Conservation (phyloP, 768 basidiomycete species). For the Gelatoporia subvermispora region DNA sequence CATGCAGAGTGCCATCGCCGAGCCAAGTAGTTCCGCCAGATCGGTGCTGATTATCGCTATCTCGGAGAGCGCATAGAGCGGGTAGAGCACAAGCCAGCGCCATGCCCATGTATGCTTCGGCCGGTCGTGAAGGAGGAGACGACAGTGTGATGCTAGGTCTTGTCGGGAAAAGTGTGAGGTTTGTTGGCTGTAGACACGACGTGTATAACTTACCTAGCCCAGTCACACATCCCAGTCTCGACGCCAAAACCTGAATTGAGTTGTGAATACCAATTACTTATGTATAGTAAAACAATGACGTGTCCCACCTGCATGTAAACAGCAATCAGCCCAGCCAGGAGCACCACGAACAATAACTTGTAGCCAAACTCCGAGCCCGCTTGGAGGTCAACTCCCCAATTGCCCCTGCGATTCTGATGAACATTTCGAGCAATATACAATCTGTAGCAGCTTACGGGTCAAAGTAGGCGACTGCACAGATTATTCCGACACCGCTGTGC, state of each 20-base stretch:
- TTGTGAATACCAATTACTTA: not conserved
- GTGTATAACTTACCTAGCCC: slow-evolving; percentile 53
- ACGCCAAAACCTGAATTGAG: slow-evolving; percentile 57
- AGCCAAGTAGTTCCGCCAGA: slow-evolving; percentile 56
- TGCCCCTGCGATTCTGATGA: slow-evolving; percentile 45
- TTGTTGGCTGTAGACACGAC: not conserved
- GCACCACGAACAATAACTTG: slow-evolving; percentile 77
- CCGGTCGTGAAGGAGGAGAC: slow-evolving; percentile 41
- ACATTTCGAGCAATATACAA: not conserved
- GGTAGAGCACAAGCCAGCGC: slow-evolving; percentile 39
- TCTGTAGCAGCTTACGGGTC: slow-evolving; percentile 56
- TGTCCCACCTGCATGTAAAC: slow-evolving; percentile 69
- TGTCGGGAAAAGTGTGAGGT: not conserved
- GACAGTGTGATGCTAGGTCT: slow-evolving; percentile 47
- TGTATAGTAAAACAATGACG: not conserved
- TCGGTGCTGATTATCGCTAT: slow-evolving; percentile 54
- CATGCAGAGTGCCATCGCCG: slow-evolving; percentile 53
- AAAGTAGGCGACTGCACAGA: slow-evolving; percentile 86
- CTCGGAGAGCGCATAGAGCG: slow-evolving; percentile 41
- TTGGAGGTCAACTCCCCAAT: slow-evolving; percentile 88
- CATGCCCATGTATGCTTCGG: slow-evolving; percentile 32
- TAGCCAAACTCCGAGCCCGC: slow-evolving; percentile 86
- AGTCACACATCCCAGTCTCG: slow-evolving; percentile 78
- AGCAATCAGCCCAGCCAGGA: slow-evolving; percentile 78
- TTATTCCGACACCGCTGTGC: slow-evolving; percentile 79